These are phyloP conservation scores for Plasmodiophora brassicae DNA, from an alignment of 208 protist species.

Conservation along the genomic window DNA sequence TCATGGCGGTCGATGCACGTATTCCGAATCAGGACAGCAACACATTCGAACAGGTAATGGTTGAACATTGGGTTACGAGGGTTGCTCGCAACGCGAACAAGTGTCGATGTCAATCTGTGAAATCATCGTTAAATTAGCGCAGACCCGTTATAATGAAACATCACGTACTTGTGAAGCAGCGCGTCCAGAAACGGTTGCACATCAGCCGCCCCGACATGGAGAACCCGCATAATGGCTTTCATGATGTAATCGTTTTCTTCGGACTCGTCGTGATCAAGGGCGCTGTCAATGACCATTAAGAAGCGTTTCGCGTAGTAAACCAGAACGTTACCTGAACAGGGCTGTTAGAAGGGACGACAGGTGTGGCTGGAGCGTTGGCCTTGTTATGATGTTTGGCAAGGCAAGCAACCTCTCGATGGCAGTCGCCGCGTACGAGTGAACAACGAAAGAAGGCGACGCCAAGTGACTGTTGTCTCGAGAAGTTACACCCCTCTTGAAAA, in stretches of 20 bases:
- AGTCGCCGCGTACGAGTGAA: conserved; percentile 83
- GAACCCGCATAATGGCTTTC: conserved; percentile 66
- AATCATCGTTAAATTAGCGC: too few species aligned
- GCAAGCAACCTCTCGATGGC: conserved; percentile 78
- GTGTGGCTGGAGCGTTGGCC: conserved; percentile 53
- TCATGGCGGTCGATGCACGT: conserved; percentile 31
- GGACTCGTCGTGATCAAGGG: conserved; percentile 57
- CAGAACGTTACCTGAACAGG: conserved; percentile 63
- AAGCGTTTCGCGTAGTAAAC: background rate
- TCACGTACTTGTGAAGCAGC: conserved; percentile 45
- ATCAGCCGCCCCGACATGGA: background rate
- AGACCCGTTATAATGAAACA: too few species aligned
- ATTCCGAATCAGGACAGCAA: conserved; percentile 75
- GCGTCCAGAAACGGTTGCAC: conserved; percentile 44
- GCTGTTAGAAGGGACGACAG: conserved; percentile 61
- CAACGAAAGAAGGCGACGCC: conserved; percentile 65
- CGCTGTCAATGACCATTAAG: conserved; percentile 34
- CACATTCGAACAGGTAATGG: conserved; percentile 89
- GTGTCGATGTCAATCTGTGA: conserved; percentile 53
- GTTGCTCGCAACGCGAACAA: conserved; percentile 72
- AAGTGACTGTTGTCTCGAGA: conserved; percentile 63
- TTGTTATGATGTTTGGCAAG: conserved; percentile 56
- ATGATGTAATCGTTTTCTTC: conserved; percentile 80
- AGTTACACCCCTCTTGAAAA: too few species aligned
- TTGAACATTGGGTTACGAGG: conserved; percentile 88